Evolutionary conservation across 768 basidiomycete species (phyloP), one percentile per base, ranked within the genome.

Genomic region (Psilocybe tampanensis): DNA sequence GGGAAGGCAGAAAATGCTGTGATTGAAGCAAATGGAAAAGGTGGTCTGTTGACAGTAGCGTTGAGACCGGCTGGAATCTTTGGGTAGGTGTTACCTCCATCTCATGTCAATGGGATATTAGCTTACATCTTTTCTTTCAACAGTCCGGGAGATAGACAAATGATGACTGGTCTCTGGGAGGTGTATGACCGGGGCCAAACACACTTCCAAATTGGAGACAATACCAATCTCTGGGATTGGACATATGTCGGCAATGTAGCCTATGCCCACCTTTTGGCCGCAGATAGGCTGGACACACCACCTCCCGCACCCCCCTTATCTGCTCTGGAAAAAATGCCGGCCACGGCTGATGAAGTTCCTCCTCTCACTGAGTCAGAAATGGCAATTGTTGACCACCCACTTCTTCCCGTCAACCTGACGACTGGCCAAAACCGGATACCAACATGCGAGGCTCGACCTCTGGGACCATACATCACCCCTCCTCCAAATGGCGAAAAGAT

Each of bases 231-330:
- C 3, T 94, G 92, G 66, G 97, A 98, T 72, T 95, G 90, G 85
- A 97, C 95, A 5, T 98, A 98, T 68, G 94, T 98, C 64, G 94
- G 87, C 52, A 99, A 99, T 70, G 88, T 96, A 59, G 96, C 95
- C 1, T 84, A 90, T 65, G 95, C 95, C 3, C 97, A 99, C 70
- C 76, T 99, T 13, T 84, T 98, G 50, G 97, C 97, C 11, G 89
- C 92, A 19, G 95, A 98, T 78, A 91, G 86, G 67, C 85, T 99
- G 42, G 79, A 77, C 47, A 74, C 79, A 12, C 76, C 81, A 0
- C 75, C 82, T 21, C 77, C 82, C 0, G 73, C 77, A 15, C 74
- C 80, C 17, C 68, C 76, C 26, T 62, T 78, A 0, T 71, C 72
- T 36, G 60, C 65, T 3, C 66, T 66, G 39, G 74, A 80, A 47